Evolutionary conservation across 78 protist species (phyloP).

Genomic region (Mastigamoeba balamuthi): DNA sequence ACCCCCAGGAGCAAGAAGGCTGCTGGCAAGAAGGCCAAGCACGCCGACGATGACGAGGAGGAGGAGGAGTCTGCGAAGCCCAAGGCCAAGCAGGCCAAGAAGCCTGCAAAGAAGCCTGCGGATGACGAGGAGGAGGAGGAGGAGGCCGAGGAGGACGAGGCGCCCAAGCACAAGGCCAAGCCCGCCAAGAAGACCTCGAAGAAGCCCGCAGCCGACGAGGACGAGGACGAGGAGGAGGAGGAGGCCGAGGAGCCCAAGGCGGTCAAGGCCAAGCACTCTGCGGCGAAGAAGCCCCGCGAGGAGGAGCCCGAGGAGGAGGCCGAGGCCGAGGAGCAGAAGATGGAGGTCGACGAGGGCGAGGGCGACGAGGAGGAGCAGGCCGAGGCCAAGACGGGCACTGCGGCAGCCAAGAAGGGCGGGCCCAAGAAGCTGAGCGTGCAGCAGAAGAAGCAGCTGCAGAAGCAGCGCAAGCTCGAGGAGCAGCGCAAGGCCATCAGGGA

Average conservation of each 20-base stretch:
- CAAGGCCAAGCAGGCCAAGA: too few relatives aligned
- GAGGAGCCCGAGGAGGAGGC: constrained; percentile 1
- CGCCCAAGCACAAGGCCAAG: too few relatives aligned
- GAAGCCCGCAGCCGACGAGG: too few relatives aligned
- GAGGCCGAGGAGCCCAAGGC: constrained; percentile 4
- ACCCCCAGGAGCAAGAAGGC: constrained; percentile 15
- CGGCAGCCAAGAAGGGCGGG: constrained; percentile 5
- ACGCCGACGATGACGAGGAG: constrained; percentile 5
- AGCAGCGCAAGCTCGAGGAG: not conserved
- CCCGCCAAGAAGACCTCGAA: too few relatives aligned
- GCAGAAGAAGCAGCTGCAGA: constrained; percentile 16
- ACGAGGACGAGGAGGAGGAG: constrained; percentile 24
- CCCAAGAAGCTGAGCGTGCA: constrained; percentile 21
- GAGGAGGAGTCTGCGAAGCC: not conserved
- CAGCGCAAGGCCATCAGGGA: too few relatives aligned
- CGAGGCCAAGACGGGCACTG: not conserved
- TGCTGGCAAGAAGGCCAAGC: not conserved
- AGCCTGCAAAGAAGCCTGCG: too few relatives aligned
- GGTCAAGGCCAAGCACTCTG: not conserved
- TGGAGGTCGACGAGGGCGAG: constrained; percentile 28
- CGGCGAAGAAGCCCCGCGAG: not conserved
- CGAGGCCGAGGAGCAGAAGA: constrained; percentile 2
- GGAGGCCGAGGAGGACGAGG: too few relatives aligned
- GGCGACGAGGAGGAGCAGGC: constrained; percentile 19
- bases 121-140: not conserved